phyloP scores from a whole-genome alignment of 352 stramenopile genomes.

The Pythium dissimile region DNA sequence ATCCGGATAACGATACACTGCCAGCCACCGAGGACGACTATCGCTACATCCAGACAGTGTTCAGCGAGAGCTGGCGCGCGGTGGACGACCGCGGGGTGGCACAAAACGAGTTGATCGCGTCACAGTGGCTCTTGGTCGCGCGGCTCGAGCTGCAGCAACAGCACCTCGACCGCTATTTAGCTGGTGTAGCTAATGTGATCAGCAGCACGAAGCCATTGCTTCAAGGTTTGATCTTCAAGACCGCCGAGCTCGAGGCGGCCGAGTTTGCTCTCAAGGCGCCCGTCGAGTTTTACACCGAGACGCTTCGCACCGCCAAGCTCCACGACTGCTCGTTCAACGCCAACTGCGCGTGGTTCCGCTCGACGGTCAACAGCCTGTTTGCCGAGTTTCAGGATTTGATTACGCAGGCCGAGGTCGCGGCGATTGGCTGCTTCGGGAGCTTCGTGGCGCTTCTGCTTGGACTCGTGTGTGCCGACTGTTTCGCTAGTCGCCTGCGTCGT shows the following conservation, averaged over 20 bases:
- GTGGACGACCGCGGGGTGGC: constrained; percentile 33
- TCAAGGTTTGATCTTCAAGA: constrained; percentile 33
- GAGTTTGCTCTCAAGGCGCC: constrained; percentile 56
- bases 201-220: constrained; percentile 32
- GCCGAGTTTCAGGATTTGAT: constrained; percentile 44
- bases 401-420: constrained; percentile 31
- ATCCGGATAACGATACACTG: constrained; percentile 38
- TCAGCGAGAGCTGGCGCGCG: constrained; percentile 53
- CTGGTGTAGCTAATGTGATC: constrained; percentile 30
- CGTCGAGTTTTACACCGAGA: constrained; percentile 56
- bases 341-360: constrained; percentile 58
- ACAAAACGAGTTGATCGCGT: constrained; percentile 44
- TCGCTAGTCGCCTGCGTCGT: constrained; percentile 40
- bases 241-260: constrained; percentile 41
- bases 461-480: constrained; percentile 33
- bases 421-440: constrained; percentile 29
- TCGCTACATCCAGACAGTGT: constrained; percentile 35
- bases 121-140: constrained; percentile 41
- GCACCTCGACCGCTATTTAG: constrained; percentile 34
- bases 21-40: constrained; percentile 35
- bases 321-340: constrained; percentile 49
- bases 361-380: constrained; percentile 41
- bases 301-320: constrained; percentile 49
- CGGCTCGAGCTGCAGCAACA: constrained; percentile 43
- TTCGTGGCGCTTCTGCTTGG: constrained; percentile 27